Conservation (phyloP, 345 rosid species). For the Punica granatum region DNA sequence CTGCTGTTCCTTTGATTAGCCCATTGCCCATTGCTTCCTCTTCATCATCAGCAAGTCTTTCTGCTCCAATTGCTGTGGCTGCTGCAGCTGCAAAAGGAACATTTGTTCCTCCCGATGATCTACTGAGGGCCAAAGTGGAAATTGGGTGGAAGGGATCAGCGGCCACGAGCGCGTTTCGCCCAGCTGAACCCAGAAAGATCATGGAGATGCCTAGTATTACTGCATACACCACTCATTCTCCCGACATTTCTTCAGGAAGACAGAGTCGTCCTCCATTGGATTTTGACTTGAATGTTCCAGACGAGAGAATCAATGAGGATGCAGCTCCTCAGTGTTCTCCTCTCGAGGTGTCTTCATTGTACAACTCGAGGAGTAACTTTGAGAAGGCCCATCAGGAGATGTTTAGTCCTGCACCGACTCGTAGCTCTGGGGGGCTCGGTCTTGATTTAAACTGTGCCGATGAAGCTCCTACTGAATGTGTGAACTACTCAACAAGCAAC, state of each 20-base stretch:
- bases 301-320: constrained; percentile 75
- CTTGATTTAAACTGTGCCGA: constrained; percentile 80
- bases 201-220: constrained; percentile 35
- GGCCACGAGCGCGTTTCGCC: constrained; percentile 96
- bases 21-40: constrained; percentile 34
- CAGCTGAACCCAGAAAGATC: constrained; percentile 78
- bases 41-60: constrained; percentile 38
- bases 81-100: constrained; percentile 88
- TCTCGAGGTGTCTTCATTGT: constrained; percentile 25
- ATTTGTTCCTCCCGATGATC: constrained; percentile 73
- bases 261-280: constrained; percentile 51
- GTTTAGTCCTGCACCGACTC: constrained; percentile 21
- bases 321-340: constrained; percentile 36
- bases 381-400: constrained; percentile 22
- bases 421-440: constrained; percentile 64
- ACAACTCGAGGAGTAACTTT: constrained; percentile 18
- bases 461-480: constrained; percentile 32
- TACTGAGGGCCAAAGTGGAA: constrained; percentile 51
- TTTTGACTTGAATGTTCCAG: constrained; percentile 78
- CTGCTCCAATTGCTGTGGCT: constrained; percentile 70
- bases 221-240: constrained; percentile 13
- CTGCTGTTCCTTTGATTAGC: constrained; percentile 31
- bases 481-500: constrained; percentile 24
- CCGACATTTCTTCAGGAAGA: constrained; percentile 37
- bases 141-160: constrained; percentile 99